These are phyloP conservation scores for Suillus paluster DNA, from an alignment of 768 basidiomycete genomes.

Conservation along the genomic window DNA sequence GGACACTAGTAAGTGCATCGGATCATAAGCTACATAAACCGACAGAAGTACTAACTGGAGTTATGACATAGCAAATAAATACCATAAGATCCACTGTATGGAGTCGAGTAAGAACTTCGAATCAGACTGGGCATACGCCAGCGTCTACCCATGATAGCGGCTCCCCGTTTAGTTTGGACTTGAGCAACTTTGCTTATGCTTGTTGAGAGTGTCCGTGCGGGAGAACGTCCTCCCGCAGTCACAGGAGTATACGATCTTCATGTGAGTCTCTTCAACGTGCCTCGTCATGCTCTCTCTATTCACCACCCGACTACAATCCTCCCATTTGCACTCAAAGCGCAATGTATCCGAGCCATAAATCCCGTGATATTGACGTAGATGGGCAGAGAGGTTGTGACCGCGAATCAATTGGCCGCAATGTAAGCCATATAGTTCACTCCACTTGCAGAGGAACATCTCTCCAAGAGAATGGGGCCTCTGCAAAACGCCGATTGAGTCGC, in stretches of 20 bases:
- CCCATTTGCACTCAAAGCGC: background rate
- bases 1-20: background rate
- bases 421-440: background rate
- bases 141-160: background rate
- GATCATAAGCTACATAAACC: background rate
- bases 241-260: conserved; percentile 24
- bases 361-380: background rate
- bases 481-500: background rate
- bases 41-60: background rate
- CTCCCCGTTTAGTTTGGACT: background rate
- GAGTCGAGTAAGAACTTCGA: too few relatives aligned
- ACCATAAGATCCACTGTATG: too few relatives aligned
- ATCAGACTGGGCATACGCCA: background rate
- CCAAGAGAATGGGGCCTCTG: background rate
- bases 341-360: background rate
- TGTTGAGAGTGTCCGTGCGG: conserved; percentile 24
- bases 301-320: background rate
- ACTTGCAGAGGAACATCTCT: background rate
- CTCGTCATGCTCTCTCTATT: conserved; percentile 6
- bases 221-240: conserved; percentile 19
- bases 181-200: conserved; percentile 19
- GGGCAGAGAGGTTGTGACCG: background rate
- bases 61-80: background rate
- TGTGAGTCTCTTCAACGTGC: conserved; percentile 30
- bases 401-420: background rate